phyloP scores from a whole-genome alignment of 345 rosid species.

The Rhizophora mangle region DNA sequence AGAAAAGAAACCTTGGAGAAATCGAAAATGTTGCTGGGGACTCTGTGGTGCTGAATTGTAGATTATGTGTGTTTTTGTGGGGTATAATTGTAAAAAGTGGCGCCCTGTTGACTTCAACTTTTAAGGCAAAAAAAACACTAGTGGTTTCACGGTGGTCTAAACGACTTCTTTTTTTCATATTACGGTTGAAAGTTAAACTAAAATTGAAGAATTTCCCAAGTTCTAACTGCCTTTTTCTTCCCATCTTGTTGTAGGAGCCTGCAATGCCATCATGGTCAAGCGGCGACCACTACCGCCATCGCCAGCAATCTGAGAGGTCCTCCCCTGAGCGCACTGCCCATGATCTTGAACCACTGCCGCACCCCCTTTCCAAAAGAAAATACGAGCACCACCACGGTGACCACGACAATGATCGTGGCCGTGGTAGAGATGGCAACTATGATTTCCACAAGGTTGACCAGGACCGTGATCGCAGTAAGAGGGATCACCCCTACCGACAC shows the following conservation, averaged over 20 bases:
- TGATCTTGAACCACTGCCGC: slow-evolving; percentile 37
- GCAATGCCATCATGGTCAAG: slow-evolving; percentile 32
- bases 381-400: slow-evolving; percentile 42
- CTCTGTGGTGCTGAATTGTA: too few relatives aligned
- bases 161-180: too few relatives aligned
- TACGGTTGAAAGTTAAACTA: too few relatives aligned
- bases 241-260: slow-evolving; percentile 30
- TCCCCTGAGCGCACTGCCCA: slow-evolving; percentile 43
- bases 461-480: background rate
- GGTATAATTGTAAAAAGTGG: too few relatives aligned
- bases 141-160: too few relatives aligned
- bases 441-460: slow-evolving; percentile 25
- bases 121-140: too few relatives aligned
- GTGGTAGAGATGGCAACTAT: slow-evolving; percentile 24
- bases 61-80: too few relatives aligned
- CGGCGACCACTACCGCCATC: slow-evolving; percentile 32
- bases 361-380: slow-evolving; percentile 53
- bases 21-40: too few relatives aligned
- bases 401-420: slow-evolving; percentile 31
- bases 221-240: background rate
- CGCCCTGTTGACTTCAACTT: too few relatives aligned
- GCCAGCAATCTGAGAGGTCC: slow-evolving; percentile 47
- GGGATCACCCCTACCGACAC: slow-evolving; percentile 2
- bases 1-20: too few relatives aligned
- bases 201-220: background rate